Evolutionary conservation across 1,284 basidiomycete species (phyloP), one percentile per base, ranked within the genome.

Genomic region (Mycena citricolor): DNA sequence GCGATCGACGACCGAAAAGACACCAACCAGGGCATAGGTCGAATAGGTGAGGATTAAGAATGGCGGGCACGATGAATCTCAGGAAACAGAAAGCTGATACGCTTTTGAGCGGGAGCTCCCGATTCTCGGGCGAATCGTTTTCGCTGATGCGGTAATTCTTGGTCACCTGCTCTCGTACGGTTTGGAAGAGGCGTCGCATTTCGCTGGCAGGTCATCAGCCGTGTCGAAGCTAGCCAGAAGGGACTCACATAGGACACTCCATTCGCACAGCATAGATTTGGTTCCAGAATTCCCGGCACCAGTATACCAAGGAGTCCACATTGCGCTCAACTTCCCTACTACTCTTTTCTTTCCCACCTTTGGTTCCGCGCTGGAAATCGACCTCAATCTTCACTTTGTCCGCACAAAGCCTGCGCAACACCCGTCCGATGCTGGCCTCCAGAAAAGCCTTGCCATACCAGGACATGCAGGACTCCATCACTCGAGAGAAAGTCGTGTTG

Each of bases 31-130:
- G 76, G 52, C 74, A 80, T 26, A 90, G 66, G 12, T 85, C 83
- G 56, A 86, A 88, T 6, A 87, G 62, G 63, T 90, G 86, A 5
- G 87, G 87, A 60, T 86, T 75, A 16, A 90, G 69, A 43, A 90
- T 84, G 19, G 83, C 85, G 31, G 87, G 88, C 14, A 88, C 83
- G 55, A 93, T 83, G 63, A 93, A 90, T 33, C 89, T 78, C 26
- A 92, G 71, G 61, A 92, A 92, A 58, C 85, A 81, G 61, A 92
- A 92, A 0, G 89, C 89, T 30, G 86, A 88, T 32, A 92, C 86
- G 57, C 84, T 83, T 61, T 90, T 88, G 75, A 77, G 83, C 24
- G 79, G 83, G 30, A 89, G 68, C 32, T 82, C 74, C 37, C 66
- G 69, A 54, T 73, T 77, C 36, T 67, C 64, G 19, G 73, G 71